Evolutionary conservation across 2,329 filamentous ascomycete genomes (phyloP).

Genomic region (Pseudogymnoascus sp.): DNA sequence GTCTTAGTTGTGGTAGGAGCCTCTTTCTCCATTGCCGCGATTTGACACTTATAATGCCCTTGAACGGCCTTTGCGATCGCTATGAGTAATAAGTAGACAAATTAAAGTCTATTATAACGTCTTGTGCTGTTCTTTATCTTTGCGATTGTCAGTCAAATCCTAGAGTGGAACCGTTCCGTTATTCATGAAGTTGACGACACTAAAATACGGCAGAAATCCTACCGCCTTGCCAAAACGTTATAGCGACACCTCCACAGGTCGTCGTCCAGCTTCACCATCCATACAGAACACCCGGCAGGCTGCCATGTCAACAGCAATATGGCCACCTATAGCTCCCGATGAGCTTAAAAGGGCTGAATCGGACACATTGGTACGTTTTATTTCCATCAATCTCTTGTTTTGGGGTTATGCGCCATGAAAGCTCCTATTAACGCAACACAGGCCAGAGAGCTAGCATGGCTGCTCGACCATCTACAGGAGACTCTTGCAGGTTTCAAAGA

Average conservation of each 20-base stretch:
- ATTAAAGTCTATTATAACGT: neutral
- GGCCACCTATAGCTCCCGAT: conserved; percentile 21
- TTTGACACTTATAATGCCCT: neutral
- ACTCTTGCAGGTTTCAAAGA: conserved; percentile 18
- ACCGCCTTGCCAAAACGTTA: conserved; percentile 4
- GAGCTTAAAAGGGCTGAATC: conserved; percentile 24
- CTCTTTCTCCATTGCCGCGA: neutral
- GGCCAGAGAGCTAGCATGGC: conserved; percentile 28
- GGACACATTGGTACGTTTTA: conserved; percentile 21
- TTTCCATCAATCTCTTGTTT: conserved; percentile 1
- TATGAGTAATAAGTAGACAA: neutral
- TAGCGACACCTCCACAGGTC: conserved; percentile 2
- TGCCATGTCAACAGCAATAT: conserved; percentile 21
- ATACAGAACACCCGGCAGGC: conserved; percentile 1
- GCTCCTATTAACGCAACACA: conserved; percentile 14
- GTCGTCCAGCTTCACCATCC: conserved; percentile 2
- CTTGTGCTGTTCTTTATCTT: neutral
- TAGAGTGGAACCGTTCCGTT: conserved; percentile 1
- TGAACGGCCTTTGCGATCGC: neutral
- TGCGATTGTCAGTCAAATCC: neutral
- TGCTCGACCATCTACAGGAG: conserved; percentile 28
- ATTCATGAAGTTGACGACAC: neutral
- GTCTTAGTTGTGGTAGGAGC: conserved; percentile 1
- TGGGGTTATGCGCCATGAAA: neutral
- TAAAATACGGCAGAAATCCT: conserved; percentile 5